phyloP scores from a whole-genome alignment of 1,139 yeast genomes.

The Suhomyces ambrosiae region DNA sequence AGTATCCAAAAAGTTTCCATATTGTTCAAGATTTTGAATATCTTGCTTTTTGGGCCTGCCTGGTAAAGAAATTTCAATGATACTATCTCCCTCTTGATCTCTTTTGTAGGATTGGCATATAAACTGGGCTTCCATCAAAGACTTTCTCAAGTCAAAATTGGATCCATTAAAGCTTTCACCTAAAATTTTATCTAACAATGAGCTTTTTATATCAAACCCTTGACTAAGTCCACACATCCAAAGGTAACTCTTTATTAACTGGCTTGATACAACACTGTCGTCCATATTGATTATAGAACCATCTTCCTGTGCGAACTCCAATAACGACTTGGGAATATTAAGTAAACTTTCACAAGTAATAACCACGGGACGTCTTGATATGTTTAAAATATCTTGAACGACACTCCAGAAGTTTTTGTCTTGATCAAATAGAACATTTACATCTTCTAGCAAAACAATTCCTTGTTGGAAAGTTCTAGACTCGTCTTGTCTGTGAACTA shows the following conservation, averaged over 20 bases:
- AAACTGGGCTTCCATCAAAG: slow-evolving; percentile 59
- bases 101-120: slow-evolving; percentile 41
- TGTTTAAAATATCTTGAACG: slow-evolving; percentile 61
- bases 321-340: slow-evolving; percentile 55
- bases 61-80: slow-evolving; percentile 4
- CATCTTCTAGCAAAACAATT: slow-evolving; percentile 80
- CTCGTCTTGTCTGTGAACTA: slow-evolving; percentile 54
- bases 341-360: slow-evolving; percentile 66
- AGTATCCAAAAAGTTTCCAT: slow-evolving; percentile 29
- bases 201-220: slow-evolving; percentile 35
- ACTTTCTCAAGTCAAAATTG: slow-evolving; percentile 55
- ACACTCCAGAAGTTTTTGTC: slow-evolving; percentile 83
- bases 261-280: slow-evolving; percentile 21
- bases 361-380: slow-evolving; percentile 78
- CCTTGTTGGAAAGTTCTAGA: slow-evolving; percentile 56
- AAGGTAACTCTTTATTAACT: slow-evolving; percentile 33
- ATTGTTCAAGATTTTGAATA: slow-evolving; percentile 7
- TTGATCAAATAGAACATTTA: slow-evolving; percentile 77
- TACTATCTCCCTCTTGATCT: neutral
- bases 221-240: slow-evolving; percentile 45
- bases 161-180: slow-evolving; percentile 21
- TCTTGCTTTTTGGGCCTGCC: neutral
- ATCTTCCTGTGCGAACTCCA: slow-evolving; percentile 48
- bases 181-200: slow-evolving; percentile 37
- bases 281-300: slow-evolving; percentile 36